phyloP scores from a whole-genome alignment of 2,329 filamentous ascomycete species.

The Tolypocladium sp. region DNA sequence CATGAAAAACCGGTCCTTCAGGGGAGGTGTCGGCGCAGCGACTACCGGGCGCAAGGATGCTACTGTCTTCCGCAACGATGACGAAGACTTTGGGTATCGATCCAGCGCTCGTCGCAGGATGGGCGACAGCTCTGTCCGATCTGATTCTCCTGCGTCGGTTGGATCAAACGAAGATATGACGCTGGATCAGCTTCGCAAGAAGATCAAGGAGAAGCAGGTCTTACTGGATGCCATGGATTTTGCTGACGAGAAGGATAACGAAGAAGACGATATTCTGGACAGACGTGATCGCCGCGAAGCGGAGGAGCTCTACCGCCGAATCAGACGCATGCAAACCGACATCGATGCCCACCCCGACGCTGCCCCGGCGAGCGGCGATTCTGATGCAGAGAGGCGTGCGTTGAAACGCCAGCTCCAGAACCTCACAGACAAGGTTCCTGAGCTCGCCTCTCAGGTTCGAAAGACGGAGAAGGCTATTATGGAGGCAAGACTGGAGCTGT shows the following conservation, averaged over 20 bases:
- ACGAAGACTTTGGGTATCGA: conserved; percentile 83
- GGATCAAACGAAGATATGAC: conserved; percentile 71
- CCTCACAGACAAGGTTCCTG: conserved; percentile 80
- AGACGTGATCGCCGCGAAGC: conserved; percentile 84
- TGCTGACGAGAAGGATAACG: conserved; percentile 77
- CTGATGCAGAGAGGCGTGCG: conserved; percentile 76
- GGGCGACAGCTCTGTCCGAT: conserved; percentile 72
- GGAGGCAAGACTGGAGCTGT: conserved; percentile 83
- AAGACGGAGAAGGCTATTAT: conserved; percentile 87
- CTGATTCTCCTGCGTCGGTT: conserved; percentile 62
- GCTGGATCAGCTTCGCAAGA: conserved; percentile 83
- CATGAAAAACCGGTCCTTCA: conserved; percentile 90
- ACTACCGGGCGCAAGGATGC: conserved; percentile 74
- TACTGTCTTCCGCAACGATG: conserved; percentile 94
- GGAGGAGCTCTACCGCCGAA: conserved; percentile 87
- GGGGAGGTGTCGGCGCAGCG: conserved; percentile 48
- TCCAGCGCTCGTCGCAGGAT: conserved; percentile 87
- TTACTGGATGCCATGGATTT: conserved; percentile 95
- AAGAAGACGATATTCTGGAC: conserved; percentile 89
- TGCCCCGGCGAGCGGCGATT: conserved; percentile 63
- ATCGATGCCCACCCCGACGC: conserved; percentile 82
- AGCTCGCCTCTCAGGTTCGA: conserved; percentile 85
- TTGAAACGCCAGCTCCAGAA: conserved; percentile 84
- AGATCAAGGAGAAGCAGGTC: conserved; percentile 88
- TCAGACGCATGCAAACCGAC: conserved; percentile 85